Evolutionary conservation across 169 alveolate species (phyloP).

Genomic region (Eimeria praecox): DNA sequence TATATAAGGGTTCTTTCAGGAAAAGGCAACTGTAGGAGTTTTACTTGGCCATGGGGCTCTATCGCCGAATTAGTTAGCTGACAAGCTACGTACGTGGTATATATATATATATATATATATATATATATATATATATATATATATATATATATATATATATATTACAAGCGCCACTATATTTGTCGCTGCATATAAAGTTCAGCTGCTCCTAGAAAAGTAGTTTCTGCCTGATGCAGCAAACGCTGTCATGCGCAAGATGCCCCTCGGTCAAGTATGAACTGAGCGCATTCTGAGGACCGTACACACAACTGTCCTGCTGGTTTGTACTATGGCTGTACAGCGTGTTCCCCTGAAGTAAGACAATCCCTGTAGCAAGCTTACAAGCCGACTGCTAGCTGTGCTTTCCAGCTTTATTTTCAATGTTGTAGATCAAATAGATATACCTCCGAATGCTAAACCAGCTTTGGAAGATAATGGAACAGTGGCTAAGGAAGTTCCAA

Average conservation of each 20-base stretch:
- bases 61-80: not conserved
- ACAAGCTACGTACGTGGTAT: not conserved
- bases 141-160: too few relatives aligned
- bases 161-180: not conserved
- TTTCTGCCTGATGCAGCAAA: not conserved
- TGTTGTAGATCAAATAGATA: not conserved
- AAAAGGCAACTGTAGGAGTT: not conserved
- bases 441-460: not conserved
- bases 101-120: too few relatives aligned
- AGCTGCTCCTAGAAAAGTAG: not conserved
- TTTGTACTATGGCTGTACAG: not conserved
- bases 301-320: not conserved
- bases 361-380: not conserved
- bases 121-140: too few relatives aligned
- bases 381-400: not conserved
- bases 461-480: not conserved
- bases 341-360: not conserved
- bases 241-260: not conserved
- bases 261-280: not conserved
- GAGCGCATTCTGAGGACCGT: not conserved
- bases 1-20: not conserved
- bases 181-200: not conserved
- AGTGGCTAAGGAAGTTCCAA: not conserved
- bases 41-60: not conserved
- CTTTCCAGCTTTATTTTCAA: not conserved